A percentile compares a stretch with the other conserved stretches of the same genome.
Conservation (phyloP, 257 asterid species). For the Eucommia ulmoides region DNA sequence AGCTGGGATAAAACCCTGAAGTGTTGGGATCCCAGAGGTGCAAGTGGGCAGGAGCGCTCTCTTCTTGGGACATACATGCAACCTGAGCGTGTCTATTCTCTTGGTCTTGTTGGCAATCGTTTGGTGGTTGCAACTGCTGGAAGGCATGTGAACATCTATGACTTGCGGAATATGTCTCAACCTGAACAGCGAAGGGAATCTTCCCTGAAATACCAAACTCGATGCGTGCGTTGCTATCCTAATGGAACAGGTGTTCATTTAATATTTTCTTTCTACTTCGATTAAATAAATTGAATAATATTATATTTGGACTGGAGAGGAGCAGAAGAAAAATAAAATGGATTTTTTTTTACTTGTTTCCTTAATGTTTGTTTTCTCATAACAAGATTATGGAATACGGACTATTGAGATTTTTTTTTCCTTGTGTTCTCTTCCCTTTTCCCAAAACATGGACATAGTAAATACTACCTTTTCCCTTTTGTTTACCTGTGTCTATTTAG, state of each 20-base stretch:
- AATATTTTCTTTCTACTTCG: conserved; percentile 8
- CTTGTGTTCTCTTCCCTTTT: too few relatives aligned
- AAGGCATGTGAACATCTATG: conserved; percentile 90
- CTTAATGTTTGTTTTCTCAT: too few relatives aligned
- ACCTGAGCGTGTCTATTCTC: conserved; percentile 96
- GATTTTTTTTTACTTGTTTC: too few relatives aligned
- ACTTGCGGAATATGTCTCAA: conserved; percentile 86
- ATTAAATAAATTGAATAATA: too few relatives aligned
- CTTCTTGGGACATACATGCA: conserved; percentile 77
- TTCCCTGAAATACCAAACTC: conserved; percentile 84
- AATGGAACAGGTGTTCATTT: conserved; percentile 69
- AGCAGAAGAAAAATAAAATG: too few relatives aligned
- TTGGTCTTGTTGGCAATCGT: conserved; percentile 79
- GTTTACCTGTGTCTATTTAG: too few relatives aligned
- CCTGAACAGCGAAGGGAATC: conserved; percentile 94
- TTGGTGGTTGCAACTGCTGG: conserved; percentile 96
- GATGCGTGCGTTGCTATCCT: conserved; percentile 90
- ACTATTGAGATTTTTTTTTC: too few relatives aligned
- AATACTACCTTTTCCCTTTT: too few relatives aligned
- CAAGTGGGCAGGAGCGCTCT: conserved; percentile 80
- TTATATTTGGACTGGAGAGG: too few relatives aligned
- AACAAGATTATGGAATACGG: too few relatives aligned
- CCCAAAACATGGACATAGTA: too few relatives aligned
- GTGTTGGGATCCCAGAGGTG: conserved; percentile 99
- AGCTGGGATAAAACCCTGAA: conserved; percentile 95